Evolutionary conservation across 2,329 filamentous ascomycete genomes (phyloP).

Genomic region (Fusarium setosum): DNA sequence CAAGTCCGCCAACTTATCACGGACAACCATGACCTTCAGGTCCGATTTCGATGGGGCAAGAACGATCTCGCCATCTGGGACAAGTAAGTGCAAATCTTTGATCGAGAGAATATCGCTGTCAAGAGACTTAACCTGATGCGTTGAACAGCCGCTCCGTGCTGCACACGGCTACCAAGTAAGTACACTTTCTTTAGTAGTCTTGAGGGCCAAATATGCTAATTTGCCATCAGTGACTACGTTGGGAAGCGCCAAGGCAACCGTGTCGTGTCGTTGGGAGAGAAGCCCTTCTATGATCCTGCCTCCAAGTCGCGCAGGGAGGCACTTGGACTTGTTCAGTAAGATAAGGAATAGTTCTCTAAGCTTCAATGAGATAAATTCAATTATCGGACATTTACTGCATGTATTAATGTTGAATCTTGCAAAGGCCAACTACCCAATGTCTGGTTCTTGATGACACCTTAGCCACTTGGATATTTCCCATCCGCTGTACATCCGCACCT

Average conservation of each 20-base stretch:
- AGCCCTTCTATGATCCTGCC: slow-evolving; percentile 10
- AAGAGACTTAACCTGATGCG: slow-evolving; percentile 4
- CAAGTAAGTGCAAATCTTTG: background rate
- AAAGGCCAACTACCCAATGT: too few species aligned
- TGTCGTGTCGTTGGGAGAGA: slow-evolving; percentile 11
- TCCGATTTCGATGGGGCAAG: background rate
- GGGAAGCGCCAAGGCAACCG: slow-evolving; percentile 19
- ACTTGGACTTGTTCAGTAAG: slow-evolving; percentile 11
- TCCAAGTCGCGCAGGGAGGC: slow-evolving; percentile 6
- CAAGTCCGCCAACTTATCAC: background rate
- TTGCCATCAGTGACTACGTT: slow-evolving; percentile 14
- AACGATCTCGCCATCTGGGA: slow-evolving; percentile 2
- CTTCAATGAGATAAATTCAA: background rate
- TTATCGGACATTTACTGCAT: too few species aligned
- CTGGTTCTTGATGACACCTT: too few species aligned
- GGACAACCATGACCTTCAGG: background rate
- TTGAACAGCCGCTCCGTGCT: slow-evolving; percentile 18
- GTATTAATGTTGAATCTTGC: too few species aligned
- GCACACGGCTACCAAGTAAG: slow-evolving; percentile 29
- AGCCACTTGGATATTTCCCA: too few species aligned
- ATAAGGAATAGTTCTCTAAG: background rate
- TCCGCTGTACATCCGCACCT: too few species aligned
- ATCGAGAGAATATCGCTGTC: background rate
- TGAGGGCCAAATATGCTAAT: background rate
- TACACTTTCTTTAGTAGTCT: slow-evolving; percentile 28